phyloP scores from a whole-genome alignment of 805 yeast species.

The Pichia paraexigua region DNA sequence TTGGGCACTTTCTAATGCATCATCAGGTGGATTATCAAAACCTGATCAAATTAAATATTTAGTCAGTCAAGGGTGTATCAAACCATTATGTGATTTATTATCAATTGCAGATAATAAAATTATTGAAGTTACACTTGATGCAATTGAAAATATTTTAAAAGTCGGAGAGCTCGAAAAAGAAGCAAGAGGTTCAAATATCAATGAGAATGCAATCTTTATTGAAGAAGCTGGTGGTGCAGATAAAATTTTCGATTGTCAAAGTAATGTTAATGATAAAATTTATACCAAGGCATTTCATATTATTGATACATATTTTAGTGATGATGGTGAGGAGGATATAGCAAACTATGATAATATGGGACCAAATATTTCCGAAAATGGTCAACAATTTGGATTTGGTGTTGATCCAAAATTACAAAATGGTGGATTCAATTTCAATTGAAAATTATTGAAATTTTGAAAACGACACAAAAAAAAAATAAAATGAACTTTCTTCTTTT shows the following conservation, averaged over 20 bases:
- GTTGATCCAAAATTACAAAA: conserved; percentile 43
- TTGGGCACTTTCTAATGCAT: conserved; percentile 98
- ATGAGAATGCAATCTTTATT: conserved; percentile 83
- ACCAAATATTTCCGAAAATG: conserved; percentile 48
- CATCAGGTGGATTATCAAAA: conserved; percentile 85
- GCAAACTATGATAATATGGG: conserved; percentile 43
- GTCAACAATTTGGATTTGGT: conserved; percentile 86
- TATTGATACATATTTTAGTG: conserved; percentile 90
- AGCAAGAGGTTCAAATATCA: conserved; percentile 55
- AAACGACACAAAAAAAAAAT: not conserved
- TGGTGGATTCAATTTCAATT: conserved; percentile 43
- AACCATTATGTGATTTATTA: conserved; percentile 90
- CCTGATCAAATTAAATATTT: conserved; percentile 93
- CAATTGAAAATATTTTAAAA: conserved; percentile 85
- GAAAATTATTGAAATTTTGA: not conserved
- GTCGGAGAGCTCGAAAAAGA: conserved; percentile 93
- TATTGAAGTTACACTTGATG: conserved; percentile 91
- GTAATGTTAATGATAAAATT: conserved; percentile 83
- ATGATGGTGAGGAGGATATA: conserved; percentile 50
- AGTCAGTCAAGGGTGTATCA: conserved; percentile 92
- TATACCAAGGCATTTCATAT: conserved; percentile 85
- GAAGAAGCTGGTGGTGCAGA: conserved; percentile 99
- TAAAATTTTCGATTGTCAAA: conserved; percentile 88
- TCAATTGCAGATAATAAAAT: conserved; percentile 84
- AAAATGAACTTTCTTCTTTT: not conserved